Evolutionary conservation across 306 rosid genomes (phyloP), one percentile per base, ranked within the genome.

Genomic region (Vigna trinervia): DNA sequence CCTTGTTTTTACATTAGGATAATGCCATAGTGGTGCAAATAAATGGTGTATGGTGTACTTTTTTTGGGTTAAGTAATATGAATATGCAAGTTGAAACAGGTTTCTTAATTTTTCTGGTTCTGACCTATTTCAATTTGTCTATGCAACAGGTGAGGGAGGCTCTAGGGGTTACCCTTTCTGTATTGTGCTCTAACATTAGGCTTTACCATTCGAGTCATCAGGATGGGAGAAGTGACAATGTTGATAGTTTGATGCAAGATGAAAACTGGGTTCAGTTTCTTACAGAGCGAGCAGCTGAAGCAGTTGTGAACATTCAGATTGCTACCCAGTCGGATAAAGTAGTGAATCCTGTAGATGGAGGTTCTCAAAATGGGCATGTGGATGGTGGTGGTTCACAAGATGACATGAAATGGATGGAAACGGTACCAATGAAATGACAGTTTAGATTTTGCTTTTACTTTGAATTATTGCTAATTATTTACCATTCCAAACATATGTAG

Each of bases 321-420:
- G 84, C 88, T 41, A 78, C 79, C 63, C 97, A 89, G 64, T 87
- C 97, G 23, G 90, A 91, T 84, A 87, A 80, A 84, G 82, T 69
- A 63, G 89, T 75, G 78, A 85, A 73, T 57, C 59, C 87, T 47
- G 56, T 62, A 65, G 91, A 83, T 69, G 11, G 64, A 54, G 83
- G 78, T 79, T 78, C 80, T 85, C 92, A 90, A 86, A 91, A 91
- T 74, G 92, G 94, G 74, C 86, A 83, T 84, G 43, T 65, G 51
- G 90, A 84, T 78, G 91, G 90, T 58, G 90, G 87, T 58, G 90
- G 87, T 84, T 85, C 99, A 75, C 89, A 92, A 81, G 91, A 91
- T 90, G 97, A 90, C 83, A 84, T 85, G 82, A 92, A 92, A 81
- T 95, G 96, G 97, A 92, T 92, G 99, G 99, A 95, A 87, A 95